phyloP scores from a whole-genome alignment of 306 rosid genomes.

The Gastrolobium villosum region DNA sequence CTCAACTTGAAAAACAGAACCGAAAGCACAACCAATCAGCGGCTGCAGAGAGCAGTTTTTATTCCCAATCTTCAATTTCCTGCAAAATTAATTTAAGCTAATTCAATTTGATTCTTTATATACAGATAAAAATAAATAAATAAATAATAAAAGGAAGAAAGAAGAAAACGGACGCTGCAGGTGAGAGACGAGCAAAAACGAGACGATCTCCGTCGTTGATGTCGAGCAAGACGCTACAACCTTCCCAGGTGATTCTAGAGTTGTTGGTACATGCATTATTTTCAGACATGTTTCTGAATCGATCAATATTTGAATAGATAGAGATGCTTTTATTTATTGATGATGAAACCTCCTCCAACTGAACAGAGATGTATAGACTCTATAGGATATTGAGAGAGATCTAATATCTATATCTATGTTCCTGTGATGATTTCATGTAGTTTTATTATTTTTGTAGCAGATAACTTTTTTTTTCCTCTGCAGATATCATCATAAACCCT shows the following conservation, averaged over 20 bases:
- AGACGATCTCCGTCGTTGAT: slow-evolving; percentile 93
- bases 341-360: too few species aligned
- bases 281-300: too few species aligned
- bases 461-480: not conserved
- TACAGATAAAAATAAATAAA: not conserved
- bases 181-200: slow-evolving; percentile 89
- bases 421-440: too few species aligned
- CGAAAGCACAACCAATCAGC: slow-evolving; percentile 77
- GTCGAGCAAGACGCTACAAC: slow-evolving; percentile 94
- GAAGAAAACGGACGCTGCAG: slow-evolving; percentile 67
- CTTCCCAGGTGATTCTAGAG: slow-evolving; percentile 76
- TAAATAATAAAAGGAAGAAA: not conserved
- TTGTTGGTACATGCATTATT: too few species aligned
- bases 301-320: too few species aligned
- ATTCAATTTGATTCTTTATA: not conserved
- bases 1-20: slow-evolving; percentile 84
- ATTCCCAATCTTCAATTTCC: slow-evolving; percentile 90
- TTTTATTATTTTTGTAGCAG: too few species aligned
- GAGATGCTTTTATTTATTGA: too few species aligned
- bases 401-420: too few species aligned
- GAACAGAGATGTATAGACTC: too few species aligned
- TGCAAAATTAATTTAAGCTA: slow-evolving; percentile 38
- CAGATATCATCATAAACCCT: not conserved
- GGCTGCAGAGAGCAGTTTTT: slow-evolving; percentile 79
- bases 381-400: too few species aligned